A percentile compares a stretch with the other conserved stretches of the same genome.
phyloP scores from a whole-genome alignment of 768 basidiomycete species.

The Podaxis sp. region DNA sequence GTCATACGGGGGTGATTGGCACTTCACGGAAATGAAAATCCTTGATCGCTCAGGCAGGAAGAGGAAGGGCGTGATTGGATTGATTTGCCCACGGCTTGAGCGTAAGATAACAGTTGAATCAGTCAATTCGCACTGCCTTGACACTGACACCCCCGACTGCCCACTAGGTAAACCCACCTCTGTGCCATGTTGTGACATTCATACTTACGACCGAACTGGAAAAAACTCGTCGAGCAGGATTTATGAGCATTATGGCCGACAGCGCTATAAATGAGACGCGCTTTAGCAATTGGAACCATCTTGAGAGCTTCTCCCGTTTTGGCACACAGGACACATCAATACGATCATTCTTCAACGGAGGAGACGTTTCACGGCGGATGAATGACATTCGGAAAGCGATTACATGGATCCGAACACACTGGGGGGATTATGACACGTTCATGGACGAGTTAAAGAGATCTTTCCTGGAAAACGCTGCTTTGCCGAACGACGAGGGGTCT shows the following conservation, averaged over 20 bases:
- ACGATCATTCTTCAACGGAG: slow-evolving; percentile 21
- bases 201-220: no score
- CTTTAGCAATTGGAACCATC: slow-evolving; percentile 13
- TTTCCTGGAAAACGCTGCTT: slow-evolving; percentile 13
- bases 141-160: neutral
- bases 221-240: neutral
- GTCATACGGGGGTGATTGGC: no score
- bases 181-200: neutral
- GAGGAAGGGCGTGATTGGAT: neutral
- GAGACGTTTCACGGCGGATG: slow-evolving; percentile 20
- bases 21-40: no score
- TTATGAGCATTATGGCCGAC: neutral
- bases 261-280: neutral
- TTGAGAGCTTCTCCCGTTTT: slow-evolving; percentile 14
- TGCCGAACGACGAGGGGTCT: slow-evolving; percentile 11
- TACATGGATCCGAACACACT: slow-evolving; percentile 20
- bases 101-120: neutral
- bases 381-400: slow-evolving; percentile 19
- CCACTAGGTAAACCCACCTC: neutral
- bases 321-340: slow-evolving; percentile 10
- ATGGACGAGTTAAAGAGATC: slow-evolving; percentile 20
- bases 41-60: neutral
- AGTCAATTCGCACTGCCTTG: neutral
- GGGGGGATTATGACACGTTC: slow-evolving; percentile 19
- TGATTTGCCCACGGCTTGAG: neutral